A percentile compares a stretch with the other conserved stretches of the same genome.
These are phyloP conservation scores for Cercospora sp. DNA, from an alignment of 2,329 filamentous ascomycete genomes.

Conservation along the genomic window DNA sequence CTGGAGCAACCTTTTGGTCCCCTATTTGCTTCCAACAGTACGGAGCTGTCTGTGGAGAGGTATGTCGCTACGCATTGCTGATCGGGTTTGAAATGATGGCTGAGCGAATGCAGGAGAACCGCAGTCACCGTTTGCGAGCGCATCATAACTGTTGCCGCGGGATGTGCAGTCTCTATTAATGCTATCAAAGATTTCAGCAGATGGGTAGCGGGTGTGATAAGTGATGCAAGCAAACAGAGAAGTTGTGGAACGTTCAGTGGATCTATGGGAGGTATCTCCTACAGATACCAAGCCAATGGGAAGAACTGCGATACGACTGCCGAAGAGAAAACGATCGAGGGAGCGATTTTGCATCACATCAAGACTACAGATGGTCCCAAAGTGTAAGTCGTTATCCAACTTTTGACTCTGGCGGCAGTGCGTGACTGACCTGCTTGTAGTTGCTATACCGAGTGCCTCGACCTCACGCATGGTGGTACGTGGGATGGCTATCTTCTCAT, in stretches of 20 bases:
- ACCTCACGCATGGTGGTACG: slow-evolving; percentile 7
- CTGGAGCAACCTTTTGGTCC: neutral
- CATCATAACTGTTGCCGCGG: neutral
- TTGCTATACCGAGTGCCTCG: slow-evolving; percentile 8
- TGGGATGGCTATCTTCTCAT: slow-evolving; percentile 10
- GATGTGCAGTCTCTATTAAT: neutral
- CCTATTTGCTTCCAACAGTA: neutral
- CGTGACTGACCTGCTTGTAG: neutral
- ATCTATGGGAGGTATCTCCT: neutral
- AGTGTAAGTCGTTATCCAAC: neutral
- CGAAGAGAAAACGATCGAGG: neutral
- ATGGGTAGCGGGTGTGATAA: neutral
- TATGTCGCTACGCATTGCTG: neutral
- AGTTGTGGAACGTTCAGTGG: neutral
- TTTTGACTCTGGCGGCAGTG: neutral
- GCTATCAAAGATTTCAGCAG: neutral
- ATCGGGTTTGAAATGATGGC: neutral
- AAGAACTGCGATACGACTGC: slow-evolving; percentile 1
- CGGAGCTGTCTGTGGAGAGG: neutral
- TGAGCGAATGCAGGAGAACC: neutral
- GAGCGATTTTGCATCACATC: neutral
- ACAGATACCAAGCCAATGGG: neutral
- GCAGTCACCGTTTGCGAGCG: neutral
- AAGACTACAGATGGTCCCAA: neutral
- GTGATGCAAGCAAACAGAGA: neutral